Evolutionary conservation across 805 yeast genomes (phyloP), one percentile per base, ranked within the genome.

Genomic region (Pichia deserticola): DNA sequence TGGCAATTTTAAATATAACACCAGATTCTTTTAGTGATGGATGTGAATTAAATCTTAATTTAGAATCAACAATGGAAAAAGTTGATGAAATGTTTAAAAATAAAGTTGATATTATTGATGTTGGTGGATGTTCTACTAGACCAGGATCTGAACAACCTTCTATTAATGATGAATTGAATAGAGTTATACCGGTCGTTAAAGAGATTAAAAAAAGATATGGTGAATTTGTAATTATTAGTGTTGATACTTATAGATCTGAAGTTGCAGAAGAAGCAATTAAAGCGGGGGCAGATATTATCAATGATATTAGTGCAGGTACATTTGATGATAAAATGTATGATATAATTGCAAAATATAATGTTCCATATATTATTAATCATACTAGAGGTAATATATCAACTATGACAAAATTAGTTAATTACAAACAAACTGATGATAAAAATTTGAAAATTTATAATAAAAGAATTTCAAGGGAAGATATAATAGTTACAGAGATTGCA

Each of bases 21-120:
- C 96, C 97, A 0, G 97, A 93, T 65, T 89, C 97, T 1, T 93
- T 93, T 63, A 86, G 96, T 41, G 99, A 93, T 65, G 98, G 96
- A 2, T 89, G 93, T 1, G 60, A 61, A 15, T 61, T 71, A 33
- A 59, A 59, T 37, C 59, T 70, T 1, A 60, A 70, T 7, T 36
- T 73, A 0, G 74, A 67, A 0, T 65, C 66, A 10, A 72, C 81
- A 2, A 60, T 83, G 30, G 60, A 57, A 0, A 67, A 70, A 28
- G 85, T 84, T 0, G 62, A 66, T 39, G 54, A 65, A 37, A 74
- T 86, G 74, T 74, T 79, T 6, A 58, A 63, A 0, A 68, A 75
- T 27, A 89, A 88, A 1, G 87, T 89, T n/a, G 72, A 73, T 30
- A 86, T 93, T 33, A 73, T 93, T 37, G 99, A 93, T 64, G 76